These are phyloP conservation scores for Exidia glandulosa DNA, from an alignment of 768 basidiomycete genomes.

Conservation along the genomic window DNA sequence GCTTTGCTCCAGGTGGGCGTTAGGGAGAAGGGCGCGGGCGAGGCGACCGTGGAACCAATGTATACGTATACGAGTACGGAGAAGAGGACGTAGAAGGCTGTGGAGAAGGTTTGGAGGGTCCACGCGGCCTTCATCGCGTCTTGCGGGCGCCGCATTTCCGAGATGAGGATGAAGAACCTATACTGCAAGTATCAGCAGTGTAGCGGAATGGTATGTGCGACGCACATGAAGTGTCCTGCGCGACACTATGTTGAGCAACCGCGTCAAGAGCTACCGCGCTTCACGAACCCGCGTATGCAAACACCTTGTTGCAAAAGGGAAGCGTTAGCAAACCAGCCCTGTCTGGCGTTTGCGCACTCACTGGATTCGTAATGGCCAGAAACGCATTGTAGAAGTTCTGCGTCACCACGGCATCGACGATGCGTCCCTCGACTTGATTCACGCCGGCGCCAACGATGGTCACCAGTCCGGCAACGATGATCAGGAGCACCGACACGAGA, in stretches of 20 bases:
- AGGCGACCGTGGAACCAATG: conserved; percentile 35
- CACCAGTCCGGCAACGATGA: conserved; percentile 34
- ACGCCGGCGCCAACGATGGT: conserved; percentile 41
- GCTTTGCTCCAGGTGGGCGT: conserved; percentile 40
- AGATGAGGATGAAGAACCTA: conserved; percentile 49
- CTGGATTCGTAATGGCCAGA: conserved; percentile 42
- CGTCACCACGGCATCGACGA: conserved; percentile 25
- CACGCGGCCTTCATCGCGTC: conserved; percentile 52
- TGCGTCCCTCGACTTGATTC: conserved; percentile 32
- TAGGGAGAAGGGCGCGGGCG: conserved; percentile 37
- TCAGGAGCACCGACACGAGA: conserved; percentile 30
- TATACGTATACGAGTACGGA: conserved; percentile 35
- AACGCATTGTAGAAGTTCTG: conserved; percentile 38
- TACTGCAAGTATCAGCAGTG: not conserved
- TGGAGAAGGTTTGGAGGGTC: conserved; percentile 43
- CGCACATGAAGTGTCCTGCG: conserved; percentile 42
- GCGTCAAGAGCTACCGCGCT: not conserved
- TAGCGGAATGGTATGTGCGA: not conserved
- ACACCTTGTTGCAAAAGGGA: conserved; percentile 24
- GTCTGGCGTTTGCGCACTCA: conserved; percentile 14
- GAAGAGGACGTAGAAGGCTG: conserved; percentile 39
- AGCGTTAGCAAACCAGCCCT: not conserved
- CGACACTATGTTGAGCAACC: not conserved
- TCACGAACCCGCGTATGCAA: conserved; percentile 31
- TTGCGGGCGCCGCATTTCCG: conserved; percentile 40